These are phyloP conservation scores for Yamadazyma nakazawae DNA, from an alignment of 805 yeast species.

Conservation along the genomic window DNA sequence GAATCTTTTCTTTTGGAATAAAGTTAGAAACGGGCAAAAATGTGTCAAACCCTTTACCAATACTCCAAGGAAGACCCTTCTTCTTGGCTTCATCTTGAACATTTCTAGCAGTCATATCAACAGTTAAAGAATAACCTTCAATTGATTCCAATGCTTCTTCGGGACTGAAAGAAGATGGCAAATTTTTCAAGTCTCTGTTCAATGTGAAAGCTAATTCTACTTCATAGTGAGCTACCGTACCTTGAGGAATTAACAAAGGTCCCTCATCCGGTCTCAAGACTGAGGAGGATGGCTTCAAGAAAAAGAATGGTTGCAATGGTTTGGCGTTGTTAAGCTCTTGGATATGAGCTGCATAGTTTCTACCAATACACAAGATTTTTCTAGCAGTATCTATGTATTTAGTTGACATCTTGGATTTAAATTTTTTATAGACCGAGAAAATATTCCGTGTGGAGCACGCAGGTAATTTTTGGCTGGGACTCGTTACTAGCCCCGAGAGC, in stretches of 20 bases:
- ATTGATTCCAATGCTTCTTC: constrained; percentile 74
- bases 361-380: constrained; percentile 91
- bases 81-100: constrained; percentile 92
- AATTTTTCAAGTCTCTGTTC: constrained; percentile 59
- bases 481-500: no score
- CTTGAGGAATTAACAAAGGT: constrained; percentile 79
- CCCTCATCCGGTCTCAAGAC: constrained; percentile 60
- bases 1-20: constrained; percentile 62
- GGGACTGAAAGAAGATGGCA: constrained; percentile 55
- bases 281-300: constrained; percentile 84
- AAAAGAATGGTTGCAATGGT: constrained; percentile 89
- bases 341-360: constrained; percentile 96
- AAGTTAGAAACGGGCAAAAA: constrained; percentile 82
- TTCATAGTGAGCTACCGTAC: constrained; percentile 86
- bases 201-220: constrained; percentile 84
- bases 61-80: constrained; percentile 95
- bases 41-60: constrained; percentile 95
- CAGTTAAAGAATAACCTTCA: constrained; percentile 83
- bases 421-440: no score
- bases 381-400: constrained; percentile 59
- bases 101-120: constrained; percentile 94
- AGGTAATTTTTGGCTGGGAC: no score
- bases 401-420: constrained; percentile 36
- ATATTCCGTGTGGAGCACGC: no score
- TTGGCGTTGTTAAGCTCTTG: constrained; percentile 78